Percentiles rank a stretch among this genome's conserved stretches.
These are phyloP conservation scores for Clitoria ternatea DNA, from an alignment of 306 rosid species.

Conservation along the genomic window DNA sequence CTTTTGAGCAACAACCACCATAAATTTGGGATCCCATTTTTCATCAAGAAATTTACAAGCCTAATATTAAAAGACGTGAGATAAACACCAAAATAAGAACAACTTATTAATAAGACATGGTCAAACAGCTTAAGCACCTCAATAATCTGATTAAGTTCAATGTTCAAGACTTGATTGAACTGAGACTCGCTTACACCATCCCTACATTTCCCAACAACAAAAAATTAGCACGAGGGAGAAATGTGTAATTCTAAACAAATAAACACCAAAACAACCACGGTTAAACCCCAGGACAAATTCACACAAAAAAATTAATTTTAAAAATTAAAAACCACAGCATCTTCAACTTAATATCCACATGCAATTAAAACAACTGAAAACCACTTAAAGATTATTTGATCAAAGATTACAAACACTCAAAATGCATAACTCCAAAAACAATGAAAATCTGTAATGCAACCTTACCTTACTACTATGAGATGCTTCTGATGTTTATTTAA, in stretches of 20 bases:
- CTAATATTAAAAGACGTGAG: conserved; percentile 19
- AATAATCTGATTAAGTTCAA: conserved; percentile 73
- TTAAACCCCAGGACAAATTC: too few species aligned
- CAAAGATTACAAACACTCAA: too few species aligned
- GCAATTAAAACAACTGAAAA: too few species aligned
- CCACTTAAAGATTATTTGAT: too few species aligned
- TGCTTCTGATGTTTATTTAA: too few species aligned
- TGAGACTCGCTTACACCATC: conserved; percentile 97
- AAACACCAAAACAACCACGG: neutral
- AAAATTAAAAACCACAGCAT: too few species aligned
- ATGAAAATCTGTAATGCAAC: too few species aligned
- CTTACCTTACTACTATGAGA: too few species aligned
- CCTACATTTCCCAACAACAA: conserved; percentile 37
- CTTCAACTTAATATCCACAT: too few species aligned
- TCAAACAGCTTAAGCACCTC: conserved; percentile 41
- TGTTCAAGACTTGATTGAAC: conserved; percentile 82
- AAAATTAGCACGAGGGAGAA: neutral
- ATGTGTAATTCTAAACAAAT: neutral
- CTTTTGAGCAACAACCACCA: conserved; percentile 84
- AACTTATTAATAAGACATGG: neutral
- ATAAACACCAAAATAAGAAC: neutral
- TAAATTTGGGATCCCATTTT: conserved; percentile 75
- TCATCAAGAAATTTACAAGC: conserved; percentile 88
- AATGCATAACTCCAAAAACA: too few species aligned
- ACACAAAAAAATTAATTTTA: too few species aligned